Conservation (phyloP, 306 rosid genomes). For the Cucurbita moschata region DNA sequence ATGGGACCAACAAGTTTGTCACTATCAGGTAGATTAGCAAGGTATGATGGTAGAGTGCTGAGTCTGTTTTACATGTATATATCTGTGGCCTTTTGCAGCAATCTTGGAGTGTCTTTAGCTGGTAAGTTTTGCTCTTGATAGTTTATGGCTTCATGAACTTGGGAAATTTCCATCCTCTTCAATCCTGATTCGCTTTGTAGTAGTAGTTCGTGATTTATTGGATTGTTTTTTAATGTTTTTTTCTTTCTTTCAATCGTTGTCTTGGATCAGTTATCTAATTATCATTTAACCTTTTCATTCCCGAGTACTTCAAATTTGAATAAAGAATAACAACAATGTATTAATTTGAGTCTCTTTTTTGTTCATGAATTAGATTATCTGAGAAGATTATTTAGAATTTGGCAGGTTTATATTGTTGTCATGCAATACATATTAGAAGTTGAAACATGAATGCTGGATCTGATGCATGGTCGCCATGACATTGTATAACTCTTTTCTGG, state of each 20-base stretch:
- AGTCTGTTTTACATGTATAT: conserved; percentile 7
- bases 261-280: not conserved
- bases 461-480: not conserved
- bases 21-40: conserved; percentile 63
- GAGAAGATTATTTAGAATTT: not conserved
- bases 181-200: not conserved
- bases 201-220: not conserved
- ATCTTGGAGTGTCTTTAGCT: not conserved
- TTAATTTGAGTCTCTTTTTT: no score
- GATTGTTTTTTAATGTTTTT: not conserved
- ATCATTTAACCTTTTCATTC: not conserved
- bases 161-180: not conserved
- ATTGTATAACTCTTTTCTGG: not conserved
- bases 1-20: conserved; percentile 97
- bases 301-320: not conserved
- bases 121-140: not conserved
- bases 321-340: not conserved
- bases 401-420: not conserved
- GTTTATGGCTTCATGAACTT: not conserved
- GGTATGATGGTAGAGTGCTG: not conserved
- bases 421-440: not conserved
- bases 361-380: not conserved
- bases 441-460: not conserved
- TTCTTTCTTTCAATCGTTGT: not conserved
- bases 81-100: conserved; percentile 5